Conservation (phyloP, 1,284 basidiomycete species). For the Boletus holoroseus region DNA sequence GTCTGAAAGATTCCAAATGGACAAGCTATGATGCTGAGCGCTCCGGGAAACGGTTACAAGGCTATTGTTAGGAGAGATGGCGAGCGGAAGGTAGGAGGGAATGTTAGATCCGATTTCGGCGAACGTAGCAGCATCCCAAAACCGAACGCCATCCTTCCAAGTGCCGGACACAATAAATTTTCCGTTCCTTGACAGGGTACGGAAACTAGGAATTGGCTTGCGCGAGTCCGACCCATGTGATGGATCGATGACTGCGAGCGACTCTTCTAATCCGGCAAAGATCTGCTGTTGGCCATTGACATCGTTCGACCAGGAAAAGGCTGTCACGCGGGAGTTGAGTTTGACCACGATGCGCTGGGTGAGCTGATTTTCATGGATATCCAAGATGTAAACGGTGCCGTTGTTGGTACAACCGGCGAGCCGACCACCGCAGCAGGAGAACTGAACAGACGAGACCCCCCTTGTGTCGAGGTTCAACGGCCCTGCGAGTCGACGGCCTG, state of each 20-base stretch:
- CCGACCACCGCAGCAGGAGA: conserved; percentile 1
- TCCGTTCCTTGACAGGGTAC: not conserved
- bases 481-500: not conserved
- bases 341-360: not conserved
- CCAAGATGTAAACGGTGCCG: conserved; percentile 2
- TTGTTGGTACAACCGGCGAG: conserved; percentile 3
- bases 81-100: not conserved
- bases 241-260: conserved; percentile 2
- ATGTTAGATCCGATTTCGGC: conserved; percentile 2
- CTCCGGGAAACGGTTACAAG: conserved; percentile 3
- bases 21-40: not conserved
- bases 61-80: conserved; percentile 4
- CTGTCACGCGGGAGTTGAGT: conserved; percentile 1
- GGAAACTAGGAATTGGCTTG: conserved; percentile 1
- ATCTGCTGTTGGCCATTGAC: not conserved
- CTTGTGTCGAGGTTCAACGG: conserved; percentile 1
- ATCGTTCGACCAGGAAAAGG: conserved; percentile 6
- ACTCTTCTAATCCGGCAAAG: conserved; percentile 1
- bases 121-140: conserved; percentile 8
- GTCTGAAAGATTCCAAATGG: not conserved
- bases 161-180: conserved; percentile 5
- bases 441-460: not conserved
- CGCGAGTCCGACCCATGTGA: not conserved
- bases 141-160: not conserved
- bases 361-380: not conserved